These are phyloP conservation scores for Meredithiella fracta DNA, from an alignment of 2,329 filamentous ascomycete genomes.

Conservation along the genomic window DNA sequence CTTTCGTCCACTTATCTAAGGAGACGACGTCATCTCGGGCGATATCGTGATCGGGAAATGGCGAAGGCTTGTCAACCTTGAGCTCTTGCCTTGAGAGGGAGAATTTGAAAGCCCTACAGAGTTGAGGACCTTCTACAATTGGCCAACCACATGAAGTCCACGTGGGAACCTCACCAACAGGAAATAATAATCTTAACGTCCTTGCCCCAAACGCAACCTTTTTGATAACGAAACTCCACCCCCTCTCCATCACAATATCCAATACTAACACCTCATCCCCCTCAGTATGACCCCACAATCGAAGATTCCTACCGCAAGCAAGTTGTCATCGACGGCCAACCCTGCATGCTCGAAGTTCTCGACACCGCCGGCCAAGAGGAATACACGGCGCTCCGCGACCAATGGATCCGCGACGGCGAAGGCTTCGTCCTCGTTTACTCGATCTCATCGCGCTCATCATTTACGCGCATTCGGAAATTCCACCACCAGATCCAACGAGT, in stretches of 20 bases:
- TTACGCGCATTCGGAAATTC: conserved; percentile 85
- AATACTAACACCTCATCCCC: conserved; percentile 1
- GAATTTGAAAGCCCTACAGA: too few relatives aligned
- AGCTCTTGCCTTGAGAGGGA: too few relatives aligned
- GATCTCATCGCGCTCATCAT: conserved; percentile 92
- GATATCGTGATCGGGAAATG: too few relatives aligned
- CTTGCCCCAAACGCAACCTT: too few relatives aligned
- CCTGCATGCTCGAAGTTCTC: conserved; percentile 92
- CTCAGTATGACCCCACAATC: conserved; percentile 72
- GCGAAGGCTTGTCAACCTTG: too few relatives aligned
- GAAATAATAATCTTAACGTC: too few relatives aligned
- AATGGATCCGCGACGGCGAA: conserved; percentile 97
- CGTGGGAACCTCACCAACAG: too few relatives aligned
- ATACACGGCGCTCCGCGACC: conserved; percentile 88
- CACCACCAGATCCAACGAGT: conserved; percentile 95
- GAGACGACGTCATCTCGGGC: too few relatives aligned
- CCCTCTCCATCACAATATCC: background rate
- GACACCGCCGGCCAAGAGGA: conserved; percentile 98
- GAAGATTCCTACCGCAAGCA: conserved; percentile 80
- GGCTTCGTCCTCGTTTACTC: conserved; percentile 97
- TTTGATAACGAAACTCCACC: background rate
- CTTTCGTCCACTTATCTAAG: too few relatives aligned
- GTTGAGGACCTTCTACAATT: too few relatives aligned
- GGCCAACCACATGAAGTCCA: too few relatives aligned
- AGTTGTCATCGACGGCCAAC: conserved; percentile 83